These are phyloP conservation scores for Spizellomyces sp. DNA, from an alignment of 192 early-diverging fungal genomes.

Conservation along the genomic window DNA sequence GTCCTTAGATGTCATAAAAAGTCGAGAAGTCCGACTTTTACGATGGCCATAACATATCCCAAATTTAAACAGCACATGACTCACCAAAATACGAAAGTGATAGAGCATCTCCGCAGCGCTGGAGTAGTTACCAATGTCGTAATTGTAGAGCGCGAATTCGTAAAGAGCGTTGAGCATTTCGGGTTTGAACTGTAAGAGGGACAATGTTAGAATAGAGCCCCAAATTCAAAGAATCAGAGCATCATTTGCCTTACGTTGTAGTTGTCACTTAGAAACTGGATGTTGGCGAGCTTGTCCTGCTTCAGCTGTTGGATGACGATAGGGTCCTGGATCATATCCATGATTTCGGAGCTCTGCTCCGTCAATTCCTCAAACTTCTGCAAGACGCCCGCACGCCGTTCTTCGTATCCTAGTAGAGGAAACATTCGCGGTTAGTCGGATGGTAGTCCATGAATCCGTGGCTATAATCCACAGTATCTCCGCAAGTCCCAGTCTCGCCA, in stretches of 20 bases:
- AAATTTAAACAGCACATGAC: conserved; percentile 10
- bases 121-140: conserved; percentile 89
- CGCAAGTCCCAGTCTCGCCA: not conserved
- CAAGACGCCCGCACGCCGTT: conserved; percentile 78
- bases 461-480: too few relatives aligned
- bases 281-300: conserved; percentile 92
- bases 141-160: conserved; percentile 89
- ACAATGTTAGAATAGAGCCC: not conserved
- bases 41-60: conserved; percentile 1
- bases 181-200: conserved; percentile 69
- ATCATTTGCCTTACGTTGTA: conserved; percentile 60
- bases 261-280: conserved; percentile 83
- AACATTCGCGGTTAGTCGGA: too few relatives aligned
- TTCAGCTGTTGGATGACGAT: conserved; percentile 86
- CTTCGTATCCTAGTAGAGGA: conserved; percentile 52
- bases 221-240: not conserved
- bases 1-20: too few relatives aligned
- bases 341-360: conserved; percentile 76
- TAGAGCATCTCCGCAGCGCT: conserved; percentile 92
- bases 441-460: too few relatives aligned
- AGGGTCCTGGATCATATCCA: conserved; percentile 89
- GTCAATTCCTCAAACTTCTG: conserved; percentile 73
- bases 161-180: conserved; percentile 87
- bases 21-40: too few relatives aligned
- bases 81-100: conserved; percentile 90